These are phyloP conservation scores for Ephemerocybe angulata DNA, from an alignment of 768 basidiomycete species.

Conservation along the genomic window DNA sequence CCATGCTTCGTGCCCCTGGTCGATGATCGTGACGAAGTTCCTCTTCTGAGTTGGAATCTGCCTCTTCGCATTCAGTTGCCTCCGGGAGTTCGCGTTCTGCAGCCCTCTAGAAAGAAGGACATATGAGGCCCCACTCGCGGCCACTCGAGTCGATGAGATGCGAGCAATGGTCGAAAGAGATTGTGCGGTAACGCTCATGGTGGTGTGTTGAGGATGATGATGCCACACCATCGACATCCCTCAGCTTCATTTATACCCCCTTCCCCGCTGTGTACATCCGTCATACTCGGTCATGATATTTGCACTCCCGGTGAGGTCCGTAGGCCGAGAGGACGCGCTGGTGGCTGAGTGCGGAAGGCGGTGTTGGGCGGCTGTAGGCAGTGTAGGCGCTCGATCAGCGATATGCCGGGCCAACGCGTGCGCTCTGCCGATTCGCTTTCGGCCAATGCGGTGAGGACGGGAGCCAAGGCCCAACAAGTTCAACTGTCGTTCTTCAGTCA, in stretches of 20 bases:
- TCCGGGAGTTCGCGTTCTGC: background rate
- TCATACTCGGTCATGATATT: background rate
- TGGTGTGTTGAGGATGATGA: background rate
- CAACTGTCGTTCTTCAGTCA: no score
- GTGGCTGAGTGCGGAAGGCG: no score
- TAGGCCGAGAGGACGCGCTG: background rate
- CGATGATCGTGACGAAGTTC: constrained; percentile 44
- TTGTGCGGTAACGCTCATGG: background rate
- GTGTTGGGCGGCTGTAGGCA: no score
- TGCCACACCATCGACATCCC: background rate
- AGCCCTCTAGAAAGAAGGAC: background rate
- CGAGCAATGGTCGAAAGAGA: background rate
- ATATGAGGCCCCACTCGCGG: background rate
- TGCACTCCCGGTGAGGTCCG: background rate
- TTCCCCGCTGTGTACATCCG: background rate
- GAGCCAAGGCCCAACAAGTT: no score
- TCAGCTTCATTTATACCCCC: background rate
- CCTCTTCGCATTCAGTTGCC: background rate
- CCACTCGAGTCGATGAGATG: background rate
- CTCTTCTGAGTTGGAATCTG: constrained; percentile 11
- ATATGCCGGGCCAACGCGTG: no score
- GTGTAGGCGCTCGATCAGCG: no score
- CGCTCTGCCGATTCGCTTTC: no score
- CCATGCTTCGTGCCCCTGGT: constrained; percentile 54
- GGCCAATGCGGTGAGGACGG: no score